A percentile compares a stretch with the other conserved stretches of the same genome.
phyloP scores from a whole-genome alignment of 352 stramenopile genomes.

The Pythium periplocum region DNA sequence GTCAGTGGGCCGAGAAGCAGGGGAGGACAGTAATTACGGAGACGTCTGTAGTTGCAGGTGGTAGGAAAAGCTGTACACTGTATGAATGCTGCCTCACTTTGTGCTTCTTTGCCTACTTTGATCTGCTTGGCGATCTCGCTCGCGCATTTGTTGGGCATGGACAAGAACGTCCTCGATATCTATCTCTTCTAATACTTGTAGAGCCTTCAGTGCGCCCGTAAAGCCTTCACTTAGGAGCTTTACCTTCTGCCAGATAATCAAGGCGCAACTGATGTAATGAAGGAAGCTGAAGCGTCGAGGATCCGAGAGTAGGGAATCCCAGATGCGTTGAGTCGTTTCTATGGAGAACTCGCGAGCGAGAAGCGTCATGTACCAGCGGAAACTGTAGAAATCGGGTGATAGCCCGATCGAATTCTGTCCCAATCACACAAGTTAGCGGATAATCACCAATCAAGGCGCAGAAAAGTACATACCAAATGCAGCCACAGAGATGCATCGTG shows the following conservation, averaged over 20 bases:
- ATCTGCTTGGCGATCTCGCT: conserved; percentile 35
- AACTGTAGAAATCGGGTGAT: conserved; percentile 57
- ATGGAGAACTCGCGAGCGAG: conserved; percentile 61
- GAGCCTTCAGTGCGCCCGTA: conserved; percentile 28
- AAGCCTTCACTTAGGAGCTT: conserved; percentile 37
- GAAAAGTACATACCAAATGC: conserved; percentile 36
- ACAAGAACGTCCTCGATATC: conserved; percentile 32
- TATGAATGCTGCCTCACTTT: too few species aligned
- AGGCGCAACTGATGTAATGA: conserved; percentile 54
- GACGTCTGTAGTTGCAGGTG: too few species aligned
- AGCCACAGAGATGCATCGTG: conserved; percentile 61
- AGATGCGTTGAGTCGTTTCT: conserved; percentile 42
- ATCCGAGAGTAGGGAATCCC: conserved; percentile 55
- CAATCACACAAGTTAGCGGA: conserved; percentile 4
- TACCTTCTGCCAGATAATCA: conserved; percentile 44
- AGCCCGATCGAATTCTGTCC: conserved; percentile 57
- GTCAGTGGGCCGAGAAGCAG: too few species aligned
- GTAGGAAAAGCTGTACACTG: too few species aligned
- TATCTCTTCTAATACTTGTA: conserved; percentile 31
- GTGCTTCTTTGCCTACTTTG: conserved; percentile 3
- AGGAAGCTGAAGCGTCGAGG: conserved; percentile 63
- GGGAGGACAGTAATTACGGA: too few species aligned
- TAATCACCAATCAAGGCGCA: neutral
- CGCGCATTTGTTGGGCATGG: conserved; percentile 39
- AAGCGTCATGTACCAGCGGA: conserved; percentile 73